Base-by-base conservation (phyloP, 2,329 filamentous ascomycete genomes). In the Pseudogymnoascus sp. region DNA sequence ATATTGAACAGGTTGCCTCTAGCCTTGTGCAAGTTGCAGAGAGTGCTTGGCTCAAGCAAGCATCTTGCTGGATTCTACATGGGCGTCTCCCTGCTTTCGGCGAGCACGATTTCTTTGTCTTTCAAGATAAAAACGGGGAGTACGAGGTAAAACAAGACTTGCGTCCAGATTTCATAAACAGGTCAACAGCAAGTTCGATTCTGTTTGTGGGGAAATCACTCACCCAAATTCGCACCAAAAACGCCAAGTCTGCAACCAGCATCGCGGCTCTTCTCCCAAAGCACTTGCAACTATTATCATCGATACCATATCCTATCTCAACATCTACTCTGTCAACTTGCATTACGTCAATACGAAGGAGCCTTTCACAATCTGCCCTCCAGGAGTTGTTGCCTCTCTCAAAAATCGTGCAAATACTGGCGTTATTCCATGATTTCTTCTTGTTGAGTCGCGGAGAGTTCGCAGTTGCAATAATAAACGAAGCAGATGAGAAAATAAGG, bases 401-500 rank as follows among this genome's bases (percentile, higher is more conserved):
- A 9, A 88, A 85, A 68, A 91, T 96, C 3, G 77, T 90, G 5
- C 87, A 94, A 66, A 85, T 89, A 59, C 78, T 97, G 12, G 84
- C 85, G 29, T 79, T 97, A 7, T 79, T 97, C 1, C 83, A 92
- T 58, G 87, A 94, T 62, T 97, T 96, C 74, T 90, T 97, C 67
- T 81, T 99, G 2, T 80, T 99, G 0, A 88, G 89, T 0, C 84
- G 90, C 35, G 93, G 93, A 60, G 94, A 97, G 72, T 99, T 99
- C 72, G 91, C 92, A 18, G 86, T 94, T 75, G 87, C 89, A 0
- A 76, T 99, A 27, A 90, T 95, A 1, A 84, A 87, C 36, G 90
- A 97, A 75, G 91, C 93, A 0, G 91, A 97, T 67, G 84, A 88
- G 61, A 88, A 86, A 67, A 82, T 94, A 25, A 82, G 85, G n/a